A percentile compares a stretch with the other conserved stretches of the same genome.
phyloP scores from a whole-genome alignment of 192 early-diverging fungal genomes.

The Mortierella antarctica region DNA sequence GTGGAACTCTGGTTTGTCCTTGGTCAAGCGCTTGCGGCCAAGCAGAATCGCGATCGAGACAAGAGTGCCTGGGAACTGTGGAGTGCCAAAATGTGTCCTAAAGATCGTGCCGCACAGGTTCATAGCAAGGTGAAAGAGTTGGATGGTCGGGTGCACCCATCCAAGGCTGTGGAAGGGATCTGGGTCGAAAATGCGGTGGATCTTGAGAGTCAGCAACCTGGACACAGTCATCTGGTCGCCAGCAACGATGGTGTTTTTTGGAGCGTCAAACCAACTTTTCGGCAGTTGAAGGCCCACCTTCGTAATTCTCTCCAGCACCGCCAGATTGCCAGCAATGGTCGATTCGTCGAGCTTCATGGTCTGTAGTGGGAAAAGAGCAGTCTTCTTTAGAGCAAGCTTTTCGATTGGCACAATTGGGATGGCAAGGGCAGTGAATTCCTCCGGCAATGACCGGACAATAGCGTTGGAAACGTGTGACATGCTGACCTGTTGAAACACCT shows the following conservation, averaged over 20 bases:
- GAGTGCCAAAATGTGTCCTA: slow-evolving; percentile 17
- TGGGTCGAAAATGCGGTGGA: neutral
- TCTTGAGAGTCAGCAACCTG: slow-evolving; percentile 25
- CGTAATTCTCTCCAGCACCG: slow-evolving; percentile 24
- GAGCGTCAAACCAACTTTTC: slow-evolving; percentile 15
- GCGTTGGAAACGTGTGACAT: slow-evolving; percentile 4
- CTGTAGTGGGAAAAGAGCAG: slow-evolving; percentile 21
- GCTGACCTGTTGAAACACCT: slow-evolving; percentile 13
- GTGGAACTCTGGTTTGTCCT: slow-evolving; percentile 12
- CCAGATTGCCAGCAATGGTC: slow-evolving; percentile 24
- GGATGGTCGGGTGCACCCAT: slow-evolving; percentile 19
- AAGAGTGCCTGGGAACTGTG: slow-evolving; percentile 14
- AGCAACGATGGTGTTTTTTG: slow-evolving; percentile 9
- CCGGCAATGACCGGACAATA: slow-evolving; percentile 9
- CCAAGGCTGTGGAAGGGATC: slow-evolving; percentile 22
- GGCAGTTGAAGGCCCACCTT: slow-evolving; percentile 11
- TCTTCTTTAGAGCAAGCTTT: slow-evolving; percentile 9
- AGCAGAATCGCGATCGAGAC: slow-evolving; percentile 4
- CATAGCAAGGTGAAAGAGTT: slow-evolving; percentile 15
- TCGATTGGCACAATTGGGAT: slow-evolving; percentile 17
- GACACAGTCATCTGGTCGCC: slow-evolving; percentile 25
- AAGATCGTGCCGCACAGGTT: slow-evolving; percentile 6
- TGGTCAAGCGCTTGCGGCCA: slow-evolving; percentile 9
- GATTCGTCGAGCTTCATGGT: slow-evolving; percentile 29
- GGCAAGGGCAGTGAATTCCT: slow-evolving; percentile 5